Conservation (phyloP, 371 early-diverging fungal genomes). For the Mucor circinelloides region DNA sequence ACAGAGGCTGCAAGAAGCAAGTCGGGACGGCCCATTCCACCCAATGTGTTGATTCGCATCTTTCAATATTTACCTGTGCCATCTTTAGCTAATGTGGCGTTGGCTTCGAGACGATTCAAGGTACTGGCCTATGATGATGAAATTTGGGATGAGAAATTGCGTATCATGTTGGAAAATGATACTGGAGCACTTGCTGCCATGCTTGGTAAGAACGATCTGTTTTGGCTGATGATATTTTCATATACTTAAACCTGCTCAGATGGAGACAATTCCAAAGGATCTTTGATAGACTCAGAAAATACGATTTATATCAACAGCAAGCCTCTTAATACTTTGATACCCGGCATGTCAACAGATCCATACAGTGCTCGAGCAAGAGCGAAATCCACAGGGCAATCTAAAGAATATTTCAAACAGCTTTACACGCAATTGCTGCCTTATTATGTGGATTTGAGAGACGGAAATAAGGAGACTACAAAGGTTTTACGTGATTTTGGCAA, state of each 20-base stretch:
- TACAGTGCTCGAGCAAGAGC: conserved; percentile 55
- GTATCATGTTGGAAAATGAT: conserved; percentile 37
- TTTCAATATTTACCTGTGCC: conserved; percentile 55
- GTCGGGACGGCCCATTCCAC: conserved; percentile 31
- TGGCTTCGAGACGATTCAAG: conserved; percentile 63
- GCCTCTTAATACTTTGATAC: conserved; percentile 55
- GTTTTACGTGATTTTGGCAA: conserved; percentile 71
- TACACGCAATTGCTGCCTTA: conserved; percentile 70
- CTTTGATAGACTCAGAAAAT: conserved; percentile 37
- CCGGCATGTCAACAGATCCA: conserved; percentile 60
- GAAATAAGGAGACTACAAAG: conserved; percentile 62
- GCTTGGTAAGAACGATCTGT: not conserved
- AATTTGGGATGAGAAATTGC: conserved; percentile 63
- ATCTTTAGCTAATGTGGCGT: conserved; percentile 50
- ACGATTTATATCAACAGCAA: conserved; percentile 52
- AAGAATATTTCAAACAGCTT: conserved; percentile 69
- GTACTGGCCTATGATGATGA: conserved; percentile 68
- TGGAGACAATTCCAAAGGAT: conserved; percentile 15
- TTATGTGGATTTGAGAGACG: conserved; percentile 70
- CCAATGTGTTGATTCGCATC: conserved; percentile 52
- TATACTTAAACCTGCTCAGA: not conserved
- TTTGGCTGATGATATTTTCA: not conserved
- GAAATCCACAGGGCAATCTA: conserved; percentile 56
- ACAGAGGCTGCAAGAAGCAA: not conserved
- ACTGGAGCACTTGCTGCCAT: conserved; percentile 35